phyloP scores from a whole-genome alignment of 352 stramenopile genomes.

The Globisporangium barbulae region DNA sequence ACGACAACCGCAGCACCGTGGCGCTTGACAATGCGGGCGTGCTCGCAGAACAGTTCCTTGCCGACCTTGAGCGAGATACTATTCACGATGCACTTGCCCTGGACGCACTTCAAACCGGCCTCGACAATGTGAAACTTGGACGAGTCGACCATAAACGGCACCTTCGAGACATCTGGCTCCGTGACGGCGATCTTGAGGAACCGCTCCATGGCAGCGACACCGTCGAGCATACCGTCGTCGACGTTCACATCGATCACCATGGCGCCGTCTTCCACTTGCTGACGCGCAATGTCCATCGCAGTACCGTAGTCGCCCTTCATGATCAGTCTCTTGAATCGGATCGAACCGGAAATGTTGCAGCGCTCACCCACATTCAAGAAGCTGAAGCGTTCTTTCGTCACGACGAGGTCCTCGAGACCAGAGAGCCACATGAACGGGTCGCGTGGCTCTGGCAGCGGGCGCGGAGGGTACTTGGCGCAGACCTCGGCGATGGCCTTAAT shows the following conservation, averaged over 20 bases:
- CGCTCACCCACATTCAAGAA: constrained; percentile 97
- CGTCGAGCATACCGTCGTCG: constrained; percentile 97
- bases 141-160: constrained; percentile 97
- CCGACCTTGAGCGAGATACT: constrained; percentile 97
- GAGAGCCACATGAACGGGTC: constrained; percentile 96
- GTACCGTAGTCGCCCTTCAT: constrained; percentile 93
- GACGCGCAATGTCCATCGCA: constrained; percentile 96
- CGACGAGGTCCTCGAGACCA: constrained; percentile 92
- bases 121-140: constrained; percentile 98
- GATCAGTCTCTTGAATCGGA: constrained; percentile 96
- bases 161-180: constrained; percentile 94
- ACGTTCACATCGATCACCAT: constrained; percentile 98
- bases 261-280: constrained; percentile 95
- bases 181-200: constrained; percentile 98
- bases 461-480: constrained; percentile 70
- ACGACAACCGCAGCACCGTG: constrained; percentile 95
- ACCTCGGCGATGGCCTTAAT: constrained; percentile 91
- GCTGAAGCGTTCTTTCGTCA: constrained; percentile 91
- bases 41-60: constrained; percentile 94
- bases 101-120: constrained; percentile 96
- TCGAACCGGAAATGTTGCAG: constrained; percentile 95
- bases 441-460: constrained; percentile 77
- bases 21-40: constrained; percentile 93
- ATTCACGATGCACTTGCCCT: constrained; percentile 97
- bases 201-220: constrained; percentile 94